Evolutionary conservation across 2,329 filamentous ascomycete genomes (phyloP), one percentile per base, ranked within the genome.

Genomic region (Stemphylium beticola): DNA sequence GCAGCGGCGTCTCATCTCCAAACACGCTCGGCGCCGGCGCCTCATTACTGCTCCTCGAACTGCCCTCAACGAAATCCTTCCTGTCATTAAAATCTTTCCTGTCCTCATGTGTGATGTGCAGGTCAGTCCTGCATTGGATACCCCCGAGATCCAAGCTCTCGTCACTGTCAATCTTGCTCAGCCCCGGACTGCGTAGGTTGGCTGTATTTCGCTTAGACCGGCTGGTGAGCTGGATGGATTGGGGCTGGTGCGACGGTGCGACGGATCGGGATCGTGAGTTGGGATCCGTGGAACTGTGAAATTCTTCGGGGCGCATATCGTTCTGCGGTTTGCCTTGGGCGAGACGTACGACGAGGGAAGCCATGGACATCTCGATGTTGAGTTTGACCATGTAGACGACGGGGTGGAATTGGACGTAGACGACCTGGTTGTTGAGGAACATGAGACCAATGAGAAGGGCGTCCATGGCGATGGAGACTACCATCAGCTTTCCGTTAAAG

Each of bases 321-420:
- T 69, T 72, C 38, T 71, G 61, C 2, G 62, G 38, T 26, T 60
- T 65, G 14, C 72, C 68, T 39, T 65, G 58, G 2, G 74, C 74
- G 37, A 76, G 66, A 37, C 71, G 72, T 8, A 72, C 72, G 50
- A 79, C 76, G 5, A 79, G 69, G 1, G 73, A 72, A 6, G 77
- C 76, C 76, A 79, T 78, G 54, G 70, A 71, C 74, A 79, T 76
- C 63, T 79, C 77, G 50, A 79, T 78, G 60, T 79, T 78, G 48
- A 79, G 73, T 32, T 73, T 78, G 41, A 79, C 74, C 42, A 77
- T 76, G 63, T 79, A 78, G 6, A 72, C 73, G 9, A 78, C 69
- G 0, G 76, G 76, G 48, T 78, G 75, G 64, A 78, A 77, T 57
- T 77, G 75, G 45, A 77, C 71, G 61, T 74, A 76, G 36, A 76